phyloP scores from a whole-genome alignment of 1,139 yeast species.

The Kodamaea sp. region DNA sequence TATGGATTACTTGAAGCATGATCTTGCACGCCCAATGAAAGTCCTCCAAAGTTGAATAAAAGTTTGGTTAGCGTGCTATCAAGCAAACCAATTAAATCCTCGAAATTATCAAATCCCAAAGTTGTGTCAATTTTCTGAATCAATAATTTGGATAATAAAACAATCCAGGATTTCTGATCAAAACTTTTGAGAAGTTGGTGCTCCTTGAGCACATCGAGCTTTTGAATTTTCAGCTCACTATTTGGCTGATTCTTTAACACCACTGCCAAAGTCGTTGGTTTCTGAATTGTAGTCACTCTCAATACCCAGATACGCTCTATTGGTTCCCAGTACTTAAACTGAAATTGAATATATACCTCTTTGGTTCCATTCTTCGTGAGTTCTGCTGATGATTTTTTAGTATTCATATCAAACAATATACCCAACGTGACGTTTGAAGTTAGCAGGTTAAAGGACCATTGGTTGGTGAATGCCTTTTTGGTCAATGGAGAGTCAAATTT shows the following conservation, averaged over 20 bases:
- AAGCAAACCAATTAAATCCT: conserved; percentile 24
- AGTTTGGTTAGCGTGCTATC: conserved; percentile 31
- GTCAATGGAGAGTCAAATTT: conserved; percentile 33
- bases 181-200: conserved; percentile 29
- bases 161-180: conserved; percentile 33
- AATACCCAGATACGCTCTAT: conserved; percentile 22
- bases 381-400: conserved; percentile 25
- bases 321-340: conserved; percentile 30
- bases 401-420: conserved; percentile 34
- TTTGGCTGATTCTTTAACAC: conserved; percentile 16
- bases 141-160: conserved; percentile 32
- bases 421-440: conserved; percentile 26
- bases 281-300: conserved; percentile 30
- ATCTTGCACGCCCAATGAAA: conserved; percentile 15
- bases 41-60: conserved; percentile 35
- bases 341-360: conserved; percentile 34
- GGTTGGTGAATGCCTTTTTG: conserved; percentile 36
- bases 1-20: conserved; percentile 25
- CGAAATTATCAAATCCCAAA: conserved; percentile 38
- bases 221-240: conserved; percentile 16
- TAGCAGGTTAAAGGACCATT: conserved; percentile 33
- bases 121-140: conserved; percentile 37
- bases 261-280: conserved; percentile 32
- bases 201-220: conserved; percentile 28
- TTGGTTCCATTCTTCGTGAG: conserved; percentile 19